phyloP scores from a whole-genome alignment of 768 basidiomycete genomes.

The Neoboletus brunneissimus region DNA sequence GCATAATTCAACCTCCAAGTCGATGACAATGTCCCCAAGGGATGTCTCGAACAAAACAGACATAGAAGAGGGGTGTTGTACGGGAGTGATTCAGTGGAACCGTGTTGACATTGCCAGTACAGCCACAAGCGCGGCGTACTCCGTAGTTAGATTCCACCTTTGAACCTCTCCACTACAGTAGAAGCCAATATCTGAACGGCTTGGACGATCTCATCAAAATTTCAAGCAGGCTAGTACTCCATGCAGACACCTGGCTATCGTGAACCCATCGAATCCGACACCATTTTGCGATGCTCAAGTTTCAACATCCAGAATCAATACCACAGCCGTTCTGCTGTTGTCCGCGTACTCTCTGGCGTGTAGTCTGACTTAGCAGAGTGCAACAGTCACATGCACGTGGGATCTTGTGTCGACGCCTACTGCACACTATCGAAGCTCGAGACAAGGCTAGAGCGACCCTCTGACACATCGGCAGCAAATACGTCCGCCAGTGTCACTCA shows the following conservation, averaged over 20 bases:
- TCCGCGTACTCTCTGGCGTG: background rate
- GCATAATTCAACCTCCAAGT: slow-evolving; percentile 87
- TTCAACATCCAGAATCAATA: background rate
- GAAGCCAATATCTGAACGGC: background rate
- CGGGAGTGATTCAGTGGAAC: background rate
- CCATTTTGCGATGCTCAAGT: background rate
- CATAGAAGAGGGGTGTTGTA: slow-evolving; percentile 45
- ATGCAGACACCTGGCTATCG: background rate
- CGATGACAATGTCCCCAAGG: slow-evolving; percentile 94
- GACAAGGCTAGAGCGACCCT: background rate
- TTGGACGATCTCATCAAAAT: background rate
- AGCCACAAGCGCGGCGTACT: background rate
- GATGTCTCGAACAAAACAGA: slow-evolving; percentile 97
- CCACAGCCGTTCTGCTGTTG: background rate
- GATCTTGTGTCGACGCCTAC: background rate
- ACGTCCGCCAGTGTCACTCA: background rate
- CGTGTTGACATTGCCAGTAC: background rate
- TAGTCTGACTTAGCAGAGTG: background rate
- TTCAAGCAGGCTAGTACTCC: background rate
- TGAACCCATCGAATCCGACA: background rate
- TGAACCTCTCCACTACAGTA: background rate
- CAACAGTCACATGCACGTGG: background rate
- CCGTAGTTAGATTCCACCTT: background rate
- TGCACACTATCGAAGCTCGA: background rate
- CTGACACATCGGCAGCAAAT: background rate